phyloP scores from a whole-genome alignment of 345 rosid species.

The Kernera saxatilis region DNA sequence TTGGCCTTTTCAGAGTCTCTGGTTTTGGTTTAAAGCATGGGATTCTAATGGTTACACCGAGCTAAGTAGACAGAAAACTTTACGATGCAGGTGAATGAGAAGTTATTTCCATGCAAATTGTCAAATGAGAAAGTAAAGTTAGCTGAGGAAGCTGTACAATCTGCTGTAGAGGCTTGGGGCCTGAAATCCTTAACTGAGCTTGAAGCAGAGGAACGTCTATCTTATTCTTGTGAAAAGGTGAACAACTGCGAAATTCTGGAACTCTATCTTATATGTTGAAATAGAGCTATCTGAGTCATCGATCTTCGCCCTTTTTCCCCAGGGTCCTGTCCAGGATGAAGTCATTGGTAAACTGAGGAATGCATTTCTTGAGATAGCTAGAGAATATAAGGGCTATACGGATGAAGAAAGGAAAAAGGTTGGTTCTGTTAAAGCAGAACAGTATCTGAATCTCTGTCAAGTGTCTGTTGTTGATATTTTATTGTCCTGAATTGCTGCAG shows the following conservation, averaged over 20 bases:
- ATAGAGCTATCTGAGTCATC: background rate
- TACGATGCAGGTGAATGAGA: conserved; percentile 66
- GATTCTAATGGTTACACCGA: conserved; percentile 8
- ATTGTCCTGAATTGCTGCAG: conserved; percentile 35
- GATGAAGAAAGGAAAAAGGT: conserved; percentile 91
- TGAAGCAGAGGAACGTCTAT: conserved; percentile 91
- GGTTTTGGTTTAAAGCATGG: background rate
- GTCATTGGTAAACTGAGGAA: conserved; percentile 74
- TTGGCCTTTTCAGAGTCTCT: conserved; percentile 14
- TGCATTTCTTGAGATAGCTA: conserved; percentile 67
- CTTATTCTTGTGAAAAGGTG: conserved; percentile 97
- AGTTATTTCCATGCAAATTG: conserved; percentile 77
- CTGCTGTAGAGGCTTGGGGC: conserved; percentile 82
- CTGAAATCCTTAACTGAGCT: conserved; percentile 80
- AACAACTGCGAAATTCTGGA: background rate
- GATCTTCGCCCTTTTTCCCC: background rate
- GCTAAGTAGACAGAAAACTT: conserved; percentile 1
- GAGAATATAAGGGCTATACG: conserved; percentile 75
- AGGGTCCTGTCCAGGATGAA: conserved; percentile 94
- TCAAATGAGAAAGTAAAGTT: conserved; percentile 55
- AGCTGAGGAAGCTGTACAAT: conserved; percentile 84
- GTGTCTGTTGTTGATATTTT: conserved; percentile 7
- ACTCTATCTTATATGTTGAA: background rate
- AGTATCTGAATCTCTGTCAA: conserved; percentile 6
- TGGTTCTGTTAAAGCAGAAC: background rate